phyloP scores from a whole-genome alignment of 495 filamentous ascomycete species.

The Penicillium bovifimosum region DNA sequence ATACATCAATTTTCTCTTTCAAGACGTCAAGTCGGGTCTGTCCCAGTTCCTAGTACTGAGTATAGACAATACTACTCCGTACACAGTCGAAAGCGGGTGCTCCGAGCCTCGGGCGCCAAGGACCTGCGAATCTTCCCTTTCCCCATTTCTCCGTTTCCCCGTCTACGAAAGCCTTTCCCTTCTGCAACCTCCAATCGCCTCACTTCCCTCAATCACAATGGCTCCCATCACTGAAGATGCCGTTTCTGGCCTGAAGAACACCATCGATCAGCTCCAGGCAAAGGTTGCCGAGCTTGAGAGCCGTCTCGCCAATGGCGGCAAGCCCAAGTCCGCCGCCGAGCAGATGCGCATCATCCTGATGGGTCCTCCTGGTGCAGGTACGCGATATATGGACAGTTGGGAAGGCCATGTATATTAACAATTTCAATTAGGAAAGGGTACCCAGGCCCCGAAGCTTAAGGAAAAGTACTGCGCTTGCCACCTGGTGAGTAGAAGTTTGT shows the following conservation, averaged over 20 bases:
- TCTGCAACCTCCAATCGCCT: constrained; percentile 15
- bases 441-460: constrained; percentile 95
- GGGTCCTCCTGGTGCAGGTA: constrained; percentile 96
- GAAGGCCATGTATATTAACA: constrained; percentile 21
- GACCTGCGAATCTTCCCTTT: constrained; percentile 33
- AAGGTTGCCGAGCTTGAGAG: constrained; percentile 74
- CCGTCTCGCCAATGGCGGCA: constrained; percentile 48
- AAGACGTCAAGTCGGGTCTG: too few species aligned
- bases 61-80: neutral
- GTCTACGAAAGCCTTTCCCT: constrained; percentile 16
- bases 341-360: constrained; percentile 93
- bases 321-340: constrained; percentile 46
- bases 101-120: constrained; percentile 32
- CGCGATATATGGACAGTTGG: constrained; percentile 12
- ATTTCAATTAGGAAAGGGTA: constrained; percentile 80
- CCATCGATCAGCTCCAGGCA: constrained; percentile 76
- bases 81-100: constrained; percentile 5
- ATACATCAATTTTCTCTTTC: neutral
- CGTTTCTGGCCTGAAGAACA: constrained; percentile 66
- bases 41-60: too few species aligned
- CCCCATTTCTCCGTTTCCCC: constrained; percentile 28
- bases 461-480: constrained; percentile 96
- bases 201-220: constrained; percentile 51
- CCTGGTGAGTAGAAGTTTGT: constrained; percentile 58
- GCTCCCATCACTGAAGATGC: constrained; percentile 76